These are phyloP conservation scores for Cladosporium phlei DNA, from an alignment of 2,329 filamentous ascomycete species.

Conservation along the genomic window DNA sequence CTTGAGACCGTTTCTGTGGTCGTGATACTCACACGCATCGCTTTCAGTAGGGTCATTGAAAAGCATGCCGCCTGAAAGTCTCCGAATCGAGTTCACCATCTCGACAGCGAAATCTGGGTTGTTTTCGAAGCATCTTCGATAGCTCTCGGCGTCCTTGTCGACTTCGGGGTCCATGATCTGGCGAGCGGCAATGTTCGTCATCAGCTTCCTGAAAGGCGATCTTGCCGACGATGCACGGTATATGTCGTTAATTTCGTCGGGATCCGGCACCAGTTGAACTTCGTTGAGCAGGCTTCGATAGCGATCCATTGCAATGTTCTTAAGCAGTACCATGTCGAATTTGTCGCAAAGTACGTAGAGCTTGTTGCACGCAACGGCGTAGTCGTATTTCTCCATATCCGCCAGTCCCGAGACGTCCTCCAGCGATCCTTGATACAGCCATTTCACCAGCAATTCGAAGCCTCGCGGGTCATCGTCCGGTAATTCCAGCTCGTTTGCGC, in stretches of 20 bases:
- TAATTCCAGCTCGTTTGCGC: constrained; percentile 41
- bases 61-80: constrained; percentile 46
- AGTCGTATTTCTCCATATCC: constrained; percentile 49
- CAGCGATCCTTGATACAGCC: constrained; percentile 52
- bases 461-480: constrained; percentile 47
- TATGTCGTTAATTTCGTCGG: constrained; percentile 51
- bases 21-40: constrained; percentile 47
- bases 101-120: constrained; percentile 51
- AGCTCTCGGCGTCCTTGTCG: constrained; percentile 46
- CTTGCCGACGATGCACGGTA: constrained; percentile 43
- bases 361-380: constrained; percentile 51
- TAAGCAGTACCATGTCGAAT: constrained; percentile 47
- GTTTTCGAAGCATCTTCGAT: constrained; percentile 46
- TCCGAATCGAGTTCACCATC: constrained; percentile 49
- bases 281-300: constrained; percentile 48
- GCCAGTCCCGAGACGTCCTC: constrained; percentile 46
- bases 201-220: constrained; percentile 47
- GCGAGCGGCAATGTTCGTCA: constrained; percentile 51
- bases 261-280: constrained; percentile 49
- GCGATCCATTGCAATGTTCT: constrained; percentile 52
- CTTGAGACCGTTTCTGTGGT: constrained; percentile 40
- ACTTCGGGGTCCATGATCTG: constrained; percentile 54
- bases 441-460: constrained; percentile 53
- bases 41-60: constrained; percentile 49
- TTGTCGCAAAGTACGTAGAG: constrained; percentile 50